phyloP scores from a whole-genome alignment of 192 early-diverging fungal species.

The Funneliformis geosporum region DNA sequence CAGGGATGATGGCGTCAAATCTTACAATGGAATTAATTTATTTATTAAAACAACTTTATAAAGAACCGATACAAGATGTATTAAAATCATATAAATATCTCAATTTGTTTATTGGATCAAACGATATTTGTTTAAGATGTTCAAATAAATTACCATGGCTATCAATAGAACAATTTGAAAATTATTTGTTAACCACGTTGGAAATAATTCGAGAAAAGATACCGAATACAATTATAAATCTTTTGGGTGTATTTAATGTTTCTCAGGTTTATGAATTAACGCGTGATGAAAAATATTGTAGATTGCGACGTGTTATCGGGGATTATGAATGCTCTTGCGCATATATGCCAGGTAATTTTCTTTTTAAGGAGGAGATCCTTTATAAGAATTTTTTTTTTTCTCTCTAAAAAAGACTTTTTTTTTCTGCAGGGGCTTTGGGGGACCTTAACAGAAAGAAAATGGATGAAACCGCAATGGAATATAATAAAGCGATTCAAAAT shows the following conservation, averaged over 20 bases:
- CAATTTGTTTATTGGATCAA: conserved; percentile 59
- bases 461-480: conserved; percentile 42
- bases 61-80: neutral
- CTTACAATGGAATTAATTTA: conserved; percentile 49
- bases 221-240: conserved; percentile 50
- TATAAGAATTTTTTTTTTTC: conserved; percentile 33
- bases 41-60: conserved; percentile 40
- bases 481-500: conserved; percentile 46
- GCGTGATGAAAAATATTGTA: conserved; percentile 22
- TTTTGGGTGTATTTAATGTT: conserved; percentile 37
- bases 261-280: conserved; percentile 41
- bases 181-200: conserved; percentile 36
- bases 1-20: conserved; percentile 53
- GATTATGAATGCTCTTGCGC: conserved; percentile 24
- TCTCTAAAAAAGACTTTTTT: conserved; percentile 24
- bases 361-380: conserved; percentile 40
- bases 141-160: conserved; percentile 4
- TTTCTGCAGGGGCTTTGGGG: conserved; percentile 35
- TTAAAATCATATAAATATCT: conserved; percentile 46
- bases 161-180: conserved; percentile 34
- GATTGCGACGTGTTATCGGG: conserved; percentile 18
- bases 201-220: conserved; percentile 40
- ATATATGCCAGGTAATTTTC: conserved; percentile 14
- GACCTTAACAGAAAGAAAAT: conserved; percentile 43
- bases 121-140: conserved; percentile 58